phyloP scores from a whole-genome alignment of 164 flowering plant species.

The Tetracentron sinense region DNA sequence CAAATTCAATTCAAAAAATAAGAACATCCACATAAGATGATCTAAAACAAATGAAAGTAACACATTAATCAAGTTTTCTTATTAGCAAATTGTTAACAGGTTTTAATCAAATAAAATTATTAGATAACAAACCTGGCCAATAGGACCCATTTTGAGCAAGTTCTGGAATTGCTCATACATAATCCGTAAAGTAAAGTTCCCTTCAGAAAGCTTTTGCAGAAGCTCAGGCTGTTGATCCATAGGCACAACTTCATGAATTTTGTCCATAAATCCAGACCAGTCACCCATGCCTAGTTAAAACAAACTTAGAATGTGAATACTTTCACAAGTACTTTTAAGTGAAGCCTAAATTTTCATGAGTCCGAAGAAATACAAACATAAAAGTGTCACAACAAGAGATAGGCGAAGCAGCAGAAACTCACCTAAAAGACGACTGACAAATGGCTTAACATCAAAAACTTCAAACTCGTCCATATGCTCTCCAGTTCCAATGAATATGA shows the following conservation, averaged over 20 bases:
- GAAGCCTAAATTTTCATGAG: not conserved
- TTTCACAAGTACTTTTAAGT: not conserved
- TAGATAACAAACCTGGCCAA: conserved; percentile 70
- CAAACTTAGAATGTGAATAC: conserved; percentile 2
- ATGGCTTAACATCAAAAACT: conserved; percentile 97
- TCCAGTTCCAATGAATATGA: conserved; percentile 95
- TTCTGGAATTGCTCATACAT: conserved; percentile 98
- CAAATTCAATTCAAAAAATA: too few species aligned
- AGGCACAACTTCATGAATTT: conserved; percentile 97
- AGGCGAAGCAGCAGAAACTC: not conserved
- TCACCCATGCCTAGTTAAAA: conserved; percentile 85
- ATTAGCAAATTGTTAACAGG: too few species aligned
- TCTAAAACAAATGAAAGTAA: too few species aligned
- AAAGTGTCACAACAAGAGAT: not conserved
- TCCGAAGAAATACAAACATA: not conserved
- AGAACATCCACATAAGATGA: too few species aligned
- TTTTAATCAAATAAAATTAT: not conserved
- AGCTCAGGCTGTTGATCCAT: conserved; percentile 99
- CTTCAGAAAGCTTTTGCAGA: conserved; percentile 91
- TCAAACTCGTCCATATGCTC: conserved; percentile 99
- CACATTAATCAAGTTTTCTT: too few species aligned
- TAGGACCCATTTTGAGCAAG: conserved; percentile 96
- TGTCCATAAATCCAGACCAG: conserved; percentile 99
- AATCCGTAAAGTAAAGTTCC: conserved; percentile 79
- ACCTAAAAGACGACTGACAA: conserved; percentile 97